Conservation (phyloP, 495 filamentous ascomycete species). For the Trichoderma virens region DNA sequence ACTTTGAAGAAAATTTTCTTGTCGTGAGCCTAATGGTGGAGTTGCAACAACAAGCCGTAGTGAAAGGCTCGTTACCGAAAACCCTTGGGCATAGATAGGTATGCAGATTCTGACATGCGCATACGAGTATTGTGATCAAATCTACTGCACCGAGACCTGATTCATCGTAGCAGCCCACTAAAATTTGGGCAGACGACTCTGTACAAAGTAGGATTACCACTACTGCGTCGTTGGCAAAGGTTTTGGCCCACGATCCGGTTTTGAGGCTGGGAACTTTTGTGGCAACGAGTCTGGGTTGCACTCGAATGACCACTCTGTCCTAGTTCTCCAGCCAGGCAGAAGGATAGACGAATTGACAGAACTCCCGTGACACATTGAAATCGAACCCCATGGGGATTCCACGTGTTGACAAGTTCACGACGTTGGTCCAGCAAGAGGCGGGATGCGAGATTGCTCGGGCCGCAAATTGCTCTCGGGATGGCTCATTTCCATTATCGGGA, state of each 20-base stretch:
- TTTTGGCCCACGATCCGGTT: neutral
- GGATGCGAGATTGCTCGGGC: neutral
- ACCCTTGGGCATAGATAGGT: neutral
- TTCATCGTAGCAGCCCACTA: neutral
- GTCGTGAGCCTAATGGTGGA: neutral
- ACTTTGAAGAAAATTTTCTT: neutral
- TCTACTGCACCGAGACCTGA: neutral
- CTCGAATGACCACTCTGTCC: neutral
- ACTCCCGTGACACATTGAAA: neutral
- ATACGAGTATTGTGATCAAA: neutral
- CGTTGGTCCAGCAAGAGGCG: conserved; percentile 3
- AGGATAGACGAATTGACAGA: neutral
- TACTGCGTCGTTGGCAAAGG: neutral
- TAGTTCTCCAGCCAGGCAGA: neutral
- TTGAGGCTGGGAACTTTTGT: conserved; percentile 7
- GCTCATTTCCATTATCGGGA: neutral
- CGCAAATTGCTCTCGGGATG: neutral
- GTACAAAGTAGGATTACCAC: neutral
- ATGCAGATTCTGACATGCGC: neutral
- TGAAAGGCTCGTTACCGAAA: neutral
- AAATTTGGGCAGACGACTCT: neutral
- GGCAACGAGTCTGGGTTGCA: neutral
- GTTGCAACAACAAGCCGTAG: neutral
- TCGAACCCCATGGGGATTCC: neutral
- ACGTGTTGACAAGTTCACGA: conserved; percentile 4